These are phyloP conservation scores for Pharnaceum exiguum DNA, from an alignment of 148 eudicot species.

Conservation along the genomic window DNA sequence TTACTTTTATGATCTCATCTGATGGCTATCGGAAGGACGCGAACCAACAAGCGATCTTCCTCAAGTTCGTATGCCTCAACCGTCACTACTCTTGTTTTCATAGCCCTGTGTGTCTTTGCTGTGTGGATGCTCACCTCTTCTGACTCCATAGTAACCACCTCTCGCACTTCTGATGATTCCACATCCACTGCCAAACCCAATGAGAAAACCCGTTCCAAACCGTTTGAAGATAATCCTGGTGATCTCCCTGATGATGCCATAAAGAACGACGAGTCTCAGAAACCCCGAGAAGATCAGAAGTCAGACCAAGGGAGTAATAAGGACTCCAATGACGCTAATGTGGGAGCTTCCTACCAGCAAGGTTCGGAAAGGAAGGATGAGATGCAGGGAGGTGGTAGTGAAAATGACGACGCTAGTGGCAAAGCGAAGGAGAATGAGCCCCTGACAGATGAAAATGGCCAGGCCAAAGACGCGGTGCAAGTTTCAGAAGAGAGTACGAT, in stretches of 20 bases:
- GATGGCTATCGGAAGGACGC: conserved; percentile 35
- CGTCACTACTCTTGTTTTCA: conserved; percentile 21
- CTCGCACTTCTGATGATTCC: conserved; percentile 19
- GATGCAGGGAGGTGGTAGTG: conserved; percentile 13
- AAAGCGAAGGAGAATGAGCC: conserved; percentile 16
- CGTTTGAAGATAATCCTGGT: conserved; percentile 58
- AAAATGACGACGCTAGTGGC: conserved; percentile 10
- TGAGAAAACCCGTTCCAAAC: conserved; percentile 4
- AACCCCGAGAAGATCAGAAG: conserved; percentile 15
- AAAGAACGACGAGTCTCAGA: conserved; percentile 24
- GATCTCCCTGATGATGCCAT: conserved; percentile 53
- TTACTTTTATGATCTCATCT: background rate
- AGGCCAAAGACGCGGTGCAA: conserved; percentile 31
- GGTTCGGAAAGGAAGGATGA: conserved; percentile 1
- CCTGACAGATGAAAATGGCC: conserved; percentile 19
- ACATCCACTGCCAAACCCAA: conserved; percentile 6
- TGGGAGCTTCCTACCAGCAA: conserved; percentile 19
- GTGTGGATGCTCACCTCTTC: conserved; percentile 35
- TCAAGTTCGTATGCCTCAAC: conserved; percentile 24
- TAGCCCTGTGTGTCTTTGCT: conserved; percentile 24
- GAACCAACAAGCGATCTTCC: conserved; percentile 23
- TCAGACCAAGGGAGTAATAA: background rate
- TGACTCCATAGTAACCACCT: conserved; percentile 15
- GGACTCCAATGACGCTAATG: conserved; percentile 18
- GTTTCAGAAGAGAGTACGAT: conserved; percentile 42